Conservation (phyloP, 805 yeast genomes). For the Groenewaldozyma tartarivorans region DNA sequence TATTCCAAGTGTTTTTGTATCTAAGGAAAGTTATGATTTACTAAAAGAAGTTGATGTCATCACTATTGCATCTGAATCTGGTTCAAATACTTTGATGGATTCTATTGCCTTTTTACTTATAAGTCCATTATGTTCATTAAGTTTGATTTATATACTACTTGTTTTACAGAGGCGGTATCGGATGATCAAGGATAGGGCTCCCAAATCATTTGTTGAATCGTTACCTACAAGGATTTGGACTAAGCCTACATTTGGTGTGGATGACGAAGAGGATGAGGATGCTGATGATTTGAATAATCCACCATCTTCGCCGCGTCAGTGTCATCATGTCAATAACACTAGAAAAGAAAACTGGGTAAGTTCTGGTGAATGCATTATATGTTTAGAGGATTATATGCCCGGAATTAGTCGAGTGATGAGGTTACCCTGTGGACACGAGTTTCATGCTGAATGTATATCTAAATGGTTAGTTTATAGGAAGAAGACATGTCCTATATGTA, state of each 20-base stretch:
- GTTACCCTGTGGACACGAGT: slow-evolving; percentile 53
- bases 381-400: slow-evolving; percentile 44
- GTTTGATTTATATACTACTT: slow-evolving; percentile 28
- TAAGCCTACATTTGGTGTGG: slow-evolving; percentile 1
- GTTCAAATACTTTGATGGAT: slow-evolving; percentile 27
- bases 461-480: slow-evolving; percentile 51
- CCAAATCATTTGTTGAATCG: slow-evolving; percentile 27
- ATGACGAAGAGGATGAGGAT: background rate
- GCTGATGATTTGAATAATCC: background rate
- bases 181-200: slow-evolving; percentile 29
- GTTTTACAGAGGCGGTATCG: slow-evolving; percentile 27
- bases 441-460: slow-evolving; percentile 47
- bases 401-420: slow-evolving; percentile 40
- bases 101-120: slow-evolving; percentile 30
- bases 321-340: slow-evolving; percentile 1
- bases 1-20: slow-evolving; percentile 45
- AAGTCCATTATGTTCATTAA: slow-evolving; percentile 32
- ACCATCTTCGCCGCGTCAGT: background rate
- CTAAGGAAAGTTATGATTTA: slow-evolving; percentile 33
- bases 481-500: slow-evolving; percentile 52
- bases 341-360: slow-evolving; percentile 29
- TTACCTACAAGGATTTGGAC: slow-evolving; percentile 30
- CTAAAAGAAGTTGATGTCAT: slow-evolving; percentile 16
- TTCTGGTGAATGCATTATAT: slow-evolving; percentile 49
- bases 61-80: slow-evolving; percentile 16